Conservation (phyloP, 371 early-diverging fungal species). For the Mucor racemosus region DNA sequence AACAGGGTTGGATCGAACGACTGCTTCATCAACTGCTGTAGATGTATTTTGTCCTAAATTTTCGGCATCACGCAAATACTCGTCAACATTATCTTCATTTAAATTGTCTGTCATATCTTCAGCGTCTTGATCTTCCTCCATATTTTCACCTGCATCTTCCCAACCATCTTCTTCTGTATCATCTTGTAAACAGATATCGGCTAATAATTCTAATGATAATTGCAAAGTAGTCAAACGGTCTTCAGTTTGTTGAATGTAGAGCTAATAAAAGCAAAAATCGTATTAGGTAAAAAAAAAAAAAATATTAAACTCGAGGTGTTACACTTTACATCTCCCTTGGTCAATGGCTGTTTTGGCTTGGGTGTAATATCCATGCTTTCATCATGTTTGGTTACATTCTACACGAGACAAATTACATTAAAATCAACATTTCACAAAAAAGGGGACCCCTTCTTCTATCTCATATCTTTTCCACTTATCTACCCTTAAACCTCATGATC, state of each 20-base stretch:
- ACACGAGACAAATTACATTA: neutral
- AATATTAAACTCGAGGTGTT: neutral
- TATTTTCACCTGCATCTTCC: constrained; percentile 60
- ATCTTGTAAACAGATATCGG: constrained; percentile 78
- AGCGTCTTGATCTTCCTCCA: constrained; percentile 50
- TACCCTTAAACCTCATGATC: neutral
- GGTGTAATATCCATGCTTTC: constrained; percentile 48
- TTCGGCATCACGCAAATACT: constrained; percentile 37
- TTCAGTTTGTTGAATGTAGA: constrained; percentile 49
- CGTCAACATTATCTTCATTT: constrained; percentile 54
- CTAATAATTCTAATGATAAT: constrained; percentile 78
- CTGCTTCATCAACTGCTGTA: constrained; percentile 28
- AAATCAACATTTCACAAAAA: neutral
- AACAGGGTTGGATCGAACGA: constrained; percentile 45
- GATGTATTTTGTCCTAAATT: constrained; percentile 28
- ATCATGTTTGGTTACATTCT: constrained; percentile 46
- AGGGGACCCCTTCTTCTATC: neutral
- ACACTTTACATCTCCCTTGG: constrained; percentile 50
- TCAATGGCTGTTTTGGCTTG: constrained; percentile 54
- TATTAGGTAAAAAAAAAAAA: neutral
- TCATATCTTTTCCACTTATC: neutral
- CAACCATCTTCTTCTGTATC: constrained; percentile 59
- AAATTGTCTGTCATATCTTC: constrained; percentile 51
- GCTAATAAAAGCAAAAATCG: constrained; percentile 14
- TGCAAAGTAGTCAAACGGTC: constrained; percentile 70